Evolutionary conservation across 2,329 filamentous ascomycete species (phyloP).

Genomic region (Hymenoscyphus occultus): DNA sequence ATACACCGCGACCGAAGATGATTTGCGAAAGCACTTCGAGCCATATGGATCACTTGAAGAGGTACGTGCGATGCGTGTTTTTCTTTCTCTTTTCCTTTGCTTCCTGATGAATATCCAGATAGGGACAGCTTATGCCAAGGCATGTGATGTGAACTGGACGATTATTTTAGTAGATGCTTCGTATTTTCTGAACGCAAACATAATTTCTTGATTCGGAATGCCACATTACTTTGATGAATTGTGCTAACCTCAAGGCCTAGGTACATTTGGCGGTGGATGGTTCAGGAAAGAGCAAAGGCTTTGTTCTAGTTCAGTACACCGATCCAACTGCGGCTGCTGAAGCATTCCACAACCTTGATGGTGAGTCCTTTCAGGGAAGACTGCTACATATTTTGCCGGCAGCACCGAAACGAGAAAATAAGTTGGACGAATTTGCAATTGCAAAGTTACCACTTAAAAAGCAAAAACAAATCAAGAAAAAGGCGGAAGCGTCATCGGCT

Average conservation of each 20-base stretch:
- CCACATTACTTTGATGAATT: constrained; percentile 15
- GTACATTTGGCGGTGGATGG: constrained; percentile 79
- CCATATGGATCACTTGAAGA: constrained; percentile 77
- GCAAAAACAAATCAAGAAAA: constrained; percentile 85
- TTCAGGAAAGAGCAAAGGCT: constrained; percentile 78
- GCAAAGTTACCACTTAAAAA: constrained; percentile 93
- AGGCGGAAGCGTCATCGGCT: constrained; percentile 71
- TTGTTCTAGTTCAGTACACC: constrained; percentile 79
- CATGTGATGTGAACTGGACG: constrained; percentile 91
- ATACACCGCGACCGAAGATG: constrained; percentile 74
- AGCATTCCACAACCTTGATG: constrained; percentile 78
- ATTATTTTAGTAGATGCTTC: constrained; percentile 99
- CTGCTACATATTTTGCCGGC: constrained; percentile 87
- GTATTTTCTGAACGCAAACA: constrained; percentile 62
- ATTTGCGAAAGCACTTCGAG: constrained; percentile 69
- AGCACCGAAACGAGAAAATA: constrained; percentile 74
- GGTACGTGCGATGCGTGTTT: constrained; percentile 57
- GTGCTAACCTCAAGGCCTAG: constrained; percentile 54
- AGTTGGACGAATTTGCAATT: constrained; percentile 82
- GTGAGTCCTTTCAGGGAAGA: constrained; percentile 86
- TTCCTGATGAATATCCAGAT: constrained; percentile 97
- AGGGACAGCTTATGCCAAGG: constrained; percentile 98
- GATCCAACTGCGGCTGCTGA: constrained; percentile 70
- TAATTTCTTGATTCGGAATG: constrained; percentile 26
- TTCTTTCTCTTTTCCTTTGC: constrained; percentile 32